Conservation (phyloP, 169 alveolate genomes). For the Eimeria maxima region DNA sequence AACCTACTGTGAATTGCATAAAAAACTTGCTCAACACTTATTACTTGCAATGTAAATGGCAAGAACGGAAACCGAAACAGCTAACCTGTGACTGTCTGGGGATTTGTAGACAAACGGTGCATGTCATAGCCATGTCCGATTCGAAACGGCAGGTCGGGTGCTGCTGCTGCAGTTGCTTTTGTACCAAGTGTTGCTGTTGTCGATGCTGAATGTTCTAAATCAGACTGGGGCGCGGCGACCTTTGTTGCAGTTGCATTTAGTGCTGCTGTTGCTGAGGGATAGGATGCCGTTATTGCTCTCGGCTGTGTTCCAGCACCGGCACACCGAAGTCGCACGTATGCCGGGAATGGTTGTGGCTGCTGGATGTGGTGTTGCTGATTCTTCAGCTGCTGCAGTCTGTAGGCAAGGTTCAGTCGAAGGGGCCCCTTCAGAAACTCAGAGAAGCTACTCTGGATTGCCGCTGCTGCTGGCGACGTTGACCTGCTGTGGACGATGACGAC, state of each 20-base stretch:
- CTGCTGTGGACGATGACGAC: not conserved
- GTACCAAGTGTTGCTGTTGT: not conserved
- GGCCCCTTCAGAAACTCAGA: not conserved
- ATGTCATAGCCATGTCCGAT: conserved; percentile 90
- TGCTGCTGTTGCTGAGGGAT: conserved; percentile 10
- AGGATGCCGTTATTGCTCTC: conserved; percentile 4
- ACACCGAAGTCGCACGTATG: not conserved
- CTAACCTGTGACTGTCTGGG: conserved; percentile 75
- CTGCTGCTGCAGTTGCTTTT: conserved; percentile 47
- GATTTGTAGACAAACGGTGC: conserved; percentile 86
- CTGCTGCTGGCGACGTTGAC: conserved; percentile 30
- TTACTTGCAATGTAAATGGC: too few relatives aligned
- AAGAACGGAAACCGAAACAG: not conserved
- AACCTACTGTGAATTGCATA: too few relatives aligned
- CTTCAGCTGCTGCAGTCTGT: not conserved
- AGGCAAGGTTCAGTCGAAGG: not conserved
- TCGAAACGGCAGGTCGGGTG: conserved; percentile 30
- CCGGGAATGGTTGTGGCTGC: not conserved
- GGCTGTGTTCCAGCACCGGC: not conserved
- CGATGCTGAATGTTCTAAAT: not conserved
- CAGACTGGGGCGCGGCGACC: not conserved
- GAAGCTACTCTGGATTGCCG: not conserved
- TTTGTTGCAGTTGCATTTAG: not conserved
- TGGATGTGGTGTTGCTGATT: conserved; percentile 15
- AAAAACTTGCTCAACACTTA: too few relatives aligned